A percentile compares a stretch with the other conserved stretches of the same genome.
These are phyloP conservation scores for Exophiala sideris DNA, from an alignment of 2,329 filamentous ascomycete species.

Conservation along the genomic window DNA sequence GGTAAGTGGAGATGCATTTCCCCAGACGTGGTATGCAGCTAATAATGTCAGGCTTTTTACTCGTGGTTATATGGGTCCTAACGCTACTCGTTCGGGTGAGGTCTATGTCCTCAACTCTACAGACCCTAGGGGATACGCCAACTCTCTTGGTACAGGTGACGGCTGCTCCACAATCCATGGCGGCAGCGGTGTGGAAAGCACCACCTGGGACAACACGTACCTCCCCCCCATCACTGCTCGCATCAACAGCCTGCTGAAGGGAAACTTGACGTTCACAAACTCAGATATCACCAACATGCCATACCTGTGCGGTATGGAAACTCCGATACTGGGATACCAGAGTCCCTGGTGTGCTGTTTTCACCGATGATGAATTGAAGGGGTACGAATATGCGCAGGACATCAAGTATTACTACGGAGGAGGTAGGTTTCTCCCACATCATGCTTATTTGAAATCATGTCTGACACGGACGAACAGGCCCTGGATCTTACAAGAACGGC, in stretches of 20 bases:
- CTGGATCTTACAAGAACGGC: constrained; percentile 52
- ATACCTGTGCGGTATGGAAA: constrained; percentile 68
- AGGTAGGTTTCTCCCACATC: too few species aligned
- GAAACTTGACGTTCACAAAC: constrained; percentile 54
- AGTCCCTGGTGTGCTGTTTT: constrained; percentile 64
- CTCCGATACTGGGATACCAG: constrained; percentile 59
- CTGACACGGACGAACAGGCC: constrained; percentile 39
- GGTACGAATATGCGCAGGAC: constrained; percentile 67
- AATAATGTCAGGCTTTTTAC: constrained; percentile 47
- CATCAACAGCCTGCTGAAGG: constrained; percentile 52
- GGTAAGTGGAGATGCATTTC: constrained; percentile 22
- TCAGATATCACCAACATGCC: constrained; percentile 58
- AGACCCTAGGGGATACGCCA: constrained; percentile 53
- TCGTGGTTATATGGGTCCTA: constrained; percentile 58
- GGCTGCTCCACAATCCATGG: constrained; percentile 60
- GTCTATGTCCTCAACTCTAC: constrained; percentile 58
- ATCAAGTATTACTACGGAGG: constrained; percentile 65
- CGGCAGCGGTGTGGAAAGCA: constrained; percentile 47
- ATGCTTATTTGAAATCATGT: too few species aligned
- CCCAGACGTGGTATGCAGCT: too few species aligned
- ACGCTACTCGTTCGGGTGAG: constrained; percentile 52
- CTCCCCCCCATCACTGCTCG: constrained; percentile 54
- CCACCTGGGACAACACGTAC: constrained; percentile 51
- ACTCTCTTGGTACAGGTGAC: constrained; percentile 62
- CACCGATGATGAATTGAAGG: constrained; percentile 57